These are phyloP conservation scores for Candida ipomoeae DNA, from an alignment of 805 yeast genomes.

Conservation along the genomic window DNA sequence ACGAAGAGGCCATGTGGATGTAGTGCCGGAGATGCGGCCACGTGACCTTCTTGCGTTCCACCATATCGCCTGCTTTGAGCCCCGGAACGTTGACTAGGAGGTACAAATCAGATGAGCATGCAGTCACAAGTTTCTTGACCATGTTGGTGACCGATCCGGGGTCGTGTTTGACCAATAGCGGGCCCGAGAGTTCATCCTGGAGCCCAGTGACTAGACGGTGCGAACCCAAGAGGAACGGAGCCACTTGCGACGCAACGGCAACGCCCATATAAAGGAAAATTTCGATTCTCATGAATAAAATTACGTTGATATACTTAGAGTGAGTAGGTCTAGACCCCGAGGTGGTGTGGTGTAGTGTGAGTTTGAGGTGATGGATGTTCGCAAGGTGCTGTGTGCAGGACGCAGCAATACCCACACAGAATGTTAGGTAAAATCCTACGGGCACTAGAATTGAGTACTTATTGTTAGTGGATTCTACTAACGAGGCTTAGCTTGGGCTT, in stretches of 20 bases:
- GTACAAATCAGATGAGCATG: slow-evolving; percentile 38
- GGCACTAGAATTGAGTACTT: too few relatives aligned
- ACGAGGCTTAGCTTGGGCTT: too few relatives aligned
- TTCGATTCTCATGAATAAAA: not conserved
- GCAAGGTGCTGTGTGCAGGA: too few relatives aligned
- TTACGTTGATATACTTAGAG: too few relatives aligned
- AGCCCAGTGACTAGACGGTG: slow-evolving; percentile 35
- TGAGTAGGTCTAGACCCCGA: too few relatives aligned
- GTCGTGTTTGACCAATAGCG: slow-evolving; percentile 20
- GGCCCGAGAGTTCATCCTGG: slow-evolving; percentile 20
- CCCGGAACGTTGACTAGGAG: slow-evolving; percentile 39
- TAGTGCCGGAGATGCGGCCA: slow-evolving; percentile 51
- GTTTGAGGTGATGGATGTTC: too few relatives aligned
- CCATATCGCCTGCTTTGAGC: slow-evolving; percentile 27
- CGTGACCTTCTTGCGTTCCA: slow-evolving; percentile 25
- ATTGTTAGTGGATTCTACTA: too few relatives aligned
- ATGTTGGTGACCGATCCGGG: slow-evolving; percentile 28
- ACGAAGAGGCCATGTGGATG: slow-evolving; percentile 54
- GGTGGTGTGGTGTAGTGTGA: too few relatives aligned
- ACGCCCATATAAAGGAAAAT: not conserved
- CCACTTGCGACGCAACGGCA: slow-evolving; percentile 16
- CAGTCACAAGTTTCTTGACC: slow-evolving; percentile 33
- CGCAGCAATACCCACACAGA: too few relatives aligned
- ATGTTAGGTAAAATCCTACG: too few relatives aligned
- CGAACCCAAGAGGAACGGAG: slow-evolving; percentile 37